These are phyloP conservation scores for Eimeria sp. DNA, from an alignment of 169 alveolate genomes.

Conservation along the genomic window DNA sequence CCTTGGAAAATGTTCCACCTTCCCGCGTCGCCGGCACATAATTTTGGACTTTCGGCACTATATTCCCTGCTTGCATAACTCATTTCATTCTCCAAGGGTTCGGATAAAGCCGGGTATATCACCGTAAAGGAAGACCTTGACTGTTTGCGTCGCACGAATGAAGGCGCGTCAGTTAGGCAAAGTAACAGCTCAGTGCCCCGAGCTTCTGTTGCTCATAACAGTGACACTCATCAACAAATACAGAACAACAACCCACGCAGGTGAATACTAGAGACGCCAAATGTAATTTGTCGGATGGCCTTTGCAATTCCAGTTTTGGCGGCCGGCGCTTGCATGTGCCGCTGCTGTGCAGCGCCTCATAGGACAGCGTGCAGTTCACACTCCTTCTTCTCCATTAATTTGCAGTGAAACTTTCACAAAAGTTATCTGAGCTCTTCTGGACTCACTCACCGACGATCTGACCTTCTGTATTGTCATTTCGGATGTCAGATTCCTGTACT, in stretches of 20 bases:
- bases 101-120: neutral
- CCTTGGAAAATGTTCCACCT: neutral
- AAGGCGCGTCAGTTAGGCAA: neutral
- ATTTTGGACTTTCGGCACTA: neutral
- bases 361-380: slow-evolving; percentile 15
- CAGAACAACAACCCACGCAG: neutral
- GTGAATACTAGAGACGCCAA: neutral
- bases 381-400: slow-evolving; percentile 7
- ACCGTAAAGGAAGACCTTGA: neutral
- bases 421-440: slow-evolving; percentile 15
- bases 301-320: slow-evolving; percentile 28
- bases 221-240: neutral
- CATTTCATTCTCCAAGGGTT: neutral
- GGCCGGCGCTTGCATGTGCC: slow-evolving; percentile 71
- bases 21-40: neutral
- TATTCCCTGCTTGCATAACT: neutral
- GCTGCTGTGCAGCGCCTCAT: slow-evolving; percentile 51
- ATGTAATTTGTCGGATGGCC: neutral
- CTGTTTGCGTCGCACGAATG: neutral
- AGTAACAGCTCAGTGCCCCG: neutral
- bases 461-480: slow-evolving; percentile 7
- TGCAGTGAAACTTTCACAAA: neutral
- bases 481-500: neutral
- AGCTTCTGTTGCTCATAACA: slow-evolving; percentile 34
- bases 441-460: slow-evolving; percentile 15